A percentile compares a stretch with the other conserved stretches of the same genome.
Conservation (phyloP, 768 basidiomycete genomes). For the Hericium rajendrae region DNA sequence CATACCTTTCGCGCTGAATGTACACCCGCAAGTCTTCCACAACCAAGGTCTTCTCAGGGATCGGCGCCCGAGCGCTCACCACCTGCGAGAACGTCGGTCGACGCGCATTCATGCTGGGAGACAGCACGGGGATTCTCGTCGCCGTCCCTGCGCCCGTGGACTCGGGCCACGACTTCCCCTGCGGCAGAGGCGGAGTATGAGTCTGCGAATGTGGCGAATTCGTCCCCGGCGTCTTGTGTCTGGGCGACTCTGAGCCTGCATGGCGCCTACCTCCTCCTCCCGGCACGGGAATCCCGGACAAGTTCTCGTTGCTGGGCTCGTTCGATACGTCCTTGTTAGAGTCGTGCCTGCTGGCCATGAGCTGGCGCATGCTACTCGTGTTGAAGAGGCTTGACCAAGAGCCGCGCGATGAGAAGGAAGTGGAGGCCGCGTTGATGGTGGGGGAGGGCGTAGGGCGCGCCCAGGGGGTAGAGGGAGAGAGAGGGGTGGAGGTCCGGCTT, state of each 20-base stretch:
- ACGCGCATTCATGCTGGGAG: conserved; percentile 11
- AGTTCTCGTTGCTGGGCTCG: conserved; percentile 13
- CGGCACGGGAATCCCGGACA: conserved; percentile 23
- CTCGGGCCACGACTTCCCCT: conserved; percentile 47
- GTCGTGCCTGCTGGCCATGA: conserved; percentile 52
- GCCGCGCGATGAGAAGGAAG: conserved; percentile 47
- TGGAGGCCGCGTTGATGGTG: conserved; percentile 27
- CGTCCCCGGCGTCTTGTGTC: background rate
- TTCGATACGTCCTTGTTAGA: conserved; percentile 30
- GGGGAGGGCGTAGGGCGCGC: conserved; percentile 37
- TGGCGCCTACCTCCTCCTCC: conserved; percentile 5
- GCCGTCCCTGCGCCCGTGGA: conserved; percentile 9
- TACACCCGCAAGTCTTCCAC: conserved; percentile 18
- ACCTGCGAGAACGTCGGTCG: conserved; percentile 36
- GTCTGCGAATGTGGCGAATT: conserved; percentile 2
- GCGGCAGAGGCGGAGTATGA: background rate
- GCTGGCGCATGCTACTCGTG: conserved; percentile 54
- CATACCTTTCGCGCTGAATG: conserved; percentile 7
- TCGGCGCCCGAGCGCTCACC: conserved; percentile 20
- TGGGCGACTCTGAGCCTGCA: background rate
- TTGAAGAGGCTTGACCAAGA: conserved; percentile 80
- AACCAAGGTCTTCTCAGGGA: conserved; percentile 31
- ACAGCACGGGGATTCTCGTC: conserved; percentile 1
- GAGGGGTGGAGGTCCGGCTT: conserved; percentile 25
- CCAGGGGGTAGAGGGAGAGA: conserved; percentile 37